Evolutionary conservation across 1,284 basidiomycete genomes (phyloP).

Genomic region (Trichosporon inkin): DNA sequence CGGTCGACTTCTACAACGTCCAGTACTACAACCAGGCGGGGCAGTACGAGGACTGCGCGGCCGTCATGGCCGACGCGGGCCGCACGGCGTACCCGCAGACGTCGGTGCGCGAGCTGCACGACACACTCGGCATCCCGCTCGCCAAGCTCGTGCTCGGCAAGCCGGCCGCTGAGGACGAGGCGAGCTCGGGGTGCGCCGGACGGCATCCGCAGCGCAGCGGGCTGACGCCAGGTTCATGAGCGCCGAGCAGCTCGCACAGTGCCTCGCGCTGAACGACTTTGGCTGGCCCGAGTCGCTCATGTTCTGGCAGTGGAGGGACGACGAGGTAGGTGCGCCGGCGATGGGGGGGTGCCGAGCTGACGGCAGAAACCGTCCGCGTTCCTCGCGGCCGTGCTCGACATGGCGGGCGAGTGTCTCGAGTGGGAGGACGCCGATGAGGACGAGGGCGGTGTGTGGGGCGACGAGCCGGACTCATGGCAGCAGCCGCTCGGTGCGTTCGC

Average conservation of each 20-base stretch:
- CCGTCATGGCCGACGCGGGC: conserved; percentile 33
- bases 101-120: conserved; percentile 43
- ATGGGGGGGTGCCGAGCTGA: neutral
- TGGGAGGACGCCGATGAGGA: neutral
- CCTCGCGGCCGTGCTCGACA: neutral
- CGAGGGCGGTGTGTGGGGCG: no score
- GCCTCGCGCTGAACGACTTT: conserved; percentile 17
- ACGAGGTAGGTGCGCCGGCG: neutral
- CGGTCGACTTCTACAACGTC: conserved; percentile 44
- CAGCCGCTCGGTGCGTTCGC: no score
- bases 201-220: no score
- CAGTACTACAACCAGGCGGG: conserved; percentile 52
- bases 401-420: neutral
- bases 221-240: conserved; percentile 8
- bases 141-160: conserved; percentile 50
- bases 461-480: no score
- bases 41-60: conserved; percentile 19
- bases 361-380: neutral
- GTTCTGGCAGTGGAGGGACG: conserved; percentile 49
- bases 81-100: conserved; percentile 21
- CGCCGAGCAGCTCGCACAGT: conserved; percentile 2
- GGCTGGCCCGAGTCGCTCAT: conserved; percentile 50
- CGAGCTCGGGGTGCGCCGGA: conserved; percentile 16
- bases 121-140: conserved; percentile 32
- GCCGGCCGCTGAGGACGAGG: conserved; percentile 25